Percentiles rank a stretch among this genome's conserved stretches.
These are phyloP conservation scores for Lichtheimia ramosa DNA, from an alignment of 371 early-diverging fungal species.

Conservation along the genomic window DNA sequence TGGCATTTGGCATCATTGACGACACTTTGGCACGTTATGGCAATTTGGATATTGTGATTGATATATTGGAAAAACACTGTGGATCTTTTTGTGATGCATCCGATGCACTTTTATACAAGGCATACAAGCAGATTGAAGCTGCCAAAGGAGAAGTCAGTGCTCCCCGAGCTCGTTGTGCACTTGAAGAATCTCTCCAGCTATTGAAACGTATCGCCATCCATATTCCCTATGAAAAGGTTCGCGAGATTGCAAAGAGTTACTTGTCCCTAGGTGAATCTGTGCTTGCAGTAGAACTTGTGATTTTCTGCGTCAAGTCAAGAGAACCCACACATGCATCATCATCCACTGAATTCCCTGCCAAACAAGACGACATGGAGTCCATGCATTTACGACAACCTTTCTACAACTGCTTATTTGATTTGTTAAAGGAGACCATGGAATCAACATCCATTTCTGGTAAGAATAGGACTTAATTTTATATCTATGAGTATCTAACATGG, in stretches of 20 bases:
- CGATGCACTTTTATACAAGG: constrained; percentile 72
- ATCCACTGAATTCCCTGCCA: constrained; percentile 35
- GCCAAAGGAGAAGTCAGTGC: constrained; percentile 35
- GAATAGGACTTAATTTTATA: background rate
- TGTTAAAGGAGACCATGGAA: constrained; percentile 26
- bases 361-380: constrained; percentile 27
- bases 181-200: constrained; percentile 56
- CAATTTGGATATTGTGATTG: constrained; percentile 24
- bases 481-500: background rate
- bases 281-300: constrained; percentile 55
- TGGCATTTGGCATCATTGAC: constrained; percentile 67
- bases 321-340: constrained; percentile 59
- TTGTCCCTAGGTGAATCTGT: constrained; percentile 15
- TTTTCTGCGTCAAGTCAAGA: constrained; percentile 65
- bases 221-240: constrained; percentile 28
- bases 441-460: constrained; percentile 9
- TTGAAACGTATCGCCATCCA: constrained; percentile 44
- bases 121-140: constrained; percentile 22
- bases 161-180: constrained; percentile 42
- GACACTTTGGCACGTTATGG: constrained; percentile 18
- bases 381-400: constrained; percentile 50
- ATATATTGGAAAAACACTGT: constrained; percentile 64
- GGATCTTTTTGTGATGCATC: constrained; percentile 69
- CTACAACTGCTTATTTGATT: constrained; percentile 52
- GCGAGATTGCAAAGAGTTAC: constrained; percentile 26